Evolutionary conservation across 2,329 filamentous ascomycete genomes (phyloP).

Genomic region (Fonsecaea multimorphosa): DNA sequence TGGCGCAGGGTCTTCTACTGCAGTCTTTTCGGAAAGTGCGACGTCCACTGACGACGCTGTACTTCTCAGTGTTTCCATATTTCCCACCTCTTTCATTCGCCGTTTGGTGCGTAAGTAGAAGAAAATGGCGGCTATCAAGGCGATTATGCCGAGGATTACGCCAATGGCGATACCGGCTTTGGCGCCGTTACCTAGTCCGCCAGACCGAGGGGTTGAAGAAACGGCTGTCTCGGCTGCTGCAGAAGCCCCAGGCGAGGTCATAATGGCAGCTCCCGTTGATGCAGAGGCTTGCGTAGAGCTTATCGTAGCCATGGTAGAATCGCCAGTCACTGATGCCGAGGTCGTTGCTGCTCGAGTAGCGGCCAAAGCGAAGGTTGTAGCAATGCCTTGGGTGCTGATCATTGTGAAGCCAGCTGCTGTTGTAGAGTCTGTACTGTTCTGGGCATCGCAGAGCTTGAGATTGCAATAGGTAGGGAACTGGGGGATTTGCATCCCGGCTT

Average conservation of each 20-base stretch:
- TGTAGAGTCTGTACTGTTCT: slow-evolving; percentile 21
- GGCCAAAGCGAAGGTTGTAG: slow-evolving; percentile 24
- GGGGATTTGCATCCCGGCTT: slow-evolving; percentile 29
- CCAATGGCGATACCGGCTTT: slow-evolving; percentile 31
- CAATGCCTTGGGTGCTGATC: slow-evolving; percentile 26
- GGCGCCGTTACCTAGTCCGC: slow-evolving; percentile 22
- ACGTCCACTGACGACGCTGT: slow-evolving; percentile 11
- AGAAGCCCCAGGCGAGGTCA: slow-evolving; percentile 7
- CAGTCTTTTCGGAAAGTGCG: slow-evolving; percentile 9
- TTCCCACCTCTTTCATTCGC: slow-evolving; percentile 10
- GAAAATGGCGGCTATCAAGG: slow-evolving; percentile 17
- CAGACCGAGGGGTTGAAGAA: slow-evolving; percentile 7
- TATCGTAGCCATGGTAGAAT: background rate
- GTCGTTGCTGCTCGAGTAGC: slow-evolving; percentile 12
- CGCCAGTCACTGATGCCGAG: background rate
- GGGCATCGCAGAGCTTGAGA: slow-evolving; percentile 27
- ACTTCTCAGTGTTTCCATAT: slow-evolving; percentile 18
- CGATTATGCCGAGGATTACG: slow-evolving; percentile 21
- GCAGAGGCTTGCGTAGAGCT: background rate
- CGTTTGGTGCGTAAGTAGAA: slow-evolving; percentile 17
- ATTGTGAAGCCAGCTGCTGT: slow-evolving; percentile 30
- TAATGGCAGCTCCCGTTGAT: background rate
- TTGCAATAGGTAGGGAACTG: slow-evolving; percentile 28
- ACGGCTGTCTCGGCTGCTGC: slow-evolving; percentile 5
- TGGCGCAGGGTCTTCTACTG: background rate